Evolutionary conservation across 1,284 basidiomycete genomes (phyloP).

Genomic region (Singerocomus inundabilis): DNA sequence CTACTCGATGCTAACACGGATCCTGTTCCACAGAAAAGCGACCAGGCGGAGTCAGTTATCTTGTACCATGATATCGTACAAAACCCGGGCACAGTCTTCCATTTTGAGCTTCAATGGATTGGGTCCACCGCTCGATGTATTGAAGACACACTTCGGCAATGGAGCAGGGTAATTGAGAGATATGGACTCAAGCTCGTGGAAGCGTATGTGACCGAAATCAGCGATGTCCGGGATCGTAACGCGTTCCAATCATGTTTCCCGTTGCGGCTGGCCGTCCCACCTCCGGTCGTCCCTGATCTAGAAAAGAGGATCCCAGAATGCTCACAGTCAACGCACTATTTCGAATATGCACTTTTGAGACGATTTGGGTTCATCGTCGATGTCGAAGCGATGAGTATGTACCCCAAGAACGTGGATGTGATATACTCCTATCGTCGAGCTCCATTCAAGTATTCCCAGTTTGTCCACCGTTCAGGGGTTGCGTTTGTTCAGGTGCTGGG

Average conservation of each 20-base stretch:
- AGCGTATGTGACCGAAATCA: conserved; percentile 85
- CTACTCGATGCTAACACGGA: conserved; percentile 10
- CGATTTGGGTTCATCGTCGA: conserved; percentile 85
- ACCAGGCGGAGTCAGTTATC: conserved; percentile 84
- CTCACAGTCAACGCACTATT: conserved; percentile 64
- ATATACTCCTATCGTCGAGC: conserved; percentile 84
- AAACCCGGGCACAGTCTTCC: conserved; percentile 87
- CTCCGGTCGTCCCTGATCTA: conserved; percentile 70
- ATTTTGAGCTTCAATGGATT: conserved; percentile 97
- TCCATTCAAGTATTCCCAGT: conserved; percentile 81
- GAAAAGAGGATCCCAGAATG: conserved; percentile 67
- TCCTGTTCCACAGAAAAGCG: conserved; percentile 57
- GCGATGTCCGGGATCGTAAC: conserved; percentile 78
- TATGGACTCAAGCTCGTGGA: conserved; percentile 94
- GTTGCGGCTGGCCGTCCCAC: conserved; percentile 68
- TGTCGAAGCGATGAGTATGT: conserved; percentile 75
- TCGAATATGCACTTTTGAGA: conserved; percentile 77
- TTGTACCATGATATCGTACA: conserved; percentile 92
- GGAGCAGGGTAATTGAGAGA: conserved; percentile 83
- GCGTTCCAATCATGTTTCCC: conserved; percentile 89
- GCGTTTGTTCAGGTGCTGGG: conserved; percentile 88
- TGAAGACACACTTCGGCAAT: conserved; percentile 84
- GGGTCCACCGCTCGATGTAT: conserved; percentile 95
- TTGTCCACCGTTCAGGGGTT: conserved; percentile 83
- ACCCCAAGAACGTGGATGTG: conserved; percentile 80